A percentile compares a stretch with the other conserved stretches of the same genome.
phyloP scores from a whole-genome alignment of 768 basidiomycete species.

The Amanita inopinata region DNA sequence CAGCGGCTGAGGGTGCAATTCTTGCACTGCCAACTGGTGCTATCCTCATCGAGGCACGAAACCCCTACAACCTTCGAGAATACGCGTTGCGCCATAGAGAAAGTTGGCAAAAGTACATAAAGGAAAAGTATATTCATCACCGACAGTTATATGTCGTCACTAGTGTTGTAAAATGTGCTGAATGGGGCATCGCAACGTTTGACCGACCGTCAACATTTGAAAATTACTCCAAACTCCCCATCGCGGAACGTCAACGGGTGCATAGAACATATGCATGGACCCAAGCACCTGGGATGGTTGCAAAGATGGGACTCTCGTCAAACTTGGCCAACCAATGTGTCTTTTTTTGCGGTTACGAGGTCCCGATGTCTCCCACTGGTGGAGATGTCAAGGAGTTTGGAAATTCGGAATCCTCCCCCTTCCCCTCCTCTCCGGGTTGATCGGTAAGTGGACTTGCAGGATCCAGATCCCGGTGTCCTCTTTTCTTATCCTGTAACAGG shows the following conservation, averaged over 20 bases:
- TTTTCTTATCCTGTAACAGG: too few relatives aligned
- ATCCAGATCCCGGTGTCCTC: too few relatives aligned
- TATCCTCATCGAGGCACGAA: neutral
- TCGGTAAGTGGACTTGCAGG: too few relatives aligned
- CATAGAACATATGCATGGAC: neutral
- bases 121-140: neutral
- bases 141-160: conserved; percentile 8
- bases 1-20: neutral
- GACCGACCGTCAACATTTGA: neutral
- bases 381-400: too few relatives aligned
- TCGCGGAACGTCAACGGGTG: too few relatives aligned
- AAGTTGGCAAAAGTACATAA: neutral
- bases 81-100: neutral
- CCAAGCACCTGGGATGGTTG: too few relatives aligned
- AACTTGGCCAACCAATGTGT: conserved; percentile 1
- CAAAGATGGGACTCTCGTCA: too few relatives aligned
- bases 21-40: conserved; percentile 1
- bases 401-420: too few relatives aligned
- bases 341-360: conserved; percentile 5
- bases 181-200: conserved; percentile 7
- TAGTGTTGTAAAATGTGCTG: neutral
- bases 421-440: too few relatives aligned
- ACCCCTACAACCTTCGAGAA: neutral
- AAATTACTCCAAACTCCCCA: neutral
- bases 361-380: neutral